Conservation (phyloP, 2,329 filamentous ascomycete genomes). For the Botrytis elliptica region DNA sequence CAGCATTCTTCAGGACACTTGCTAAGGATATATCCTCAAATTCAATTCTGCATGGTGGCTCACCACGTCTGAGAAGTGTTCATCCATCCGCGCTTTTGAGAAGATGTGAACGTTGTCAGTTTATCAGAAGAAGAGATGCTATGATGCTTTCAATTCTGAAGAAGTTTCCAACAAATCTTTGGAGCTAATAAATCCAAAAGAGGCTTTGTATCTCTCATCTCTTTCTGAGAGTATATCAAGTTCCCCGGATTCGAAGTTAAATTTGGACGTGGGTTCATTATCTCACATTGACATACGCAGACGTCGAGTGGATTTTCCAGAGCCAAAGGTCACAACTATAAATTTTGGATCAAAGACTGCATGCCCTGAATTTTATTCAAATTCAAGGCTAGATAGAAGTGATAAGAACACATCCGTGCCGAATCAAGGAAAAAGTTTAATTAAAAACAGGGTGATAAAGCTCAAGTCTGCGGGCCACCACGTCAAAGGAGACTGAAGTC, state of each 20-base stretch:
- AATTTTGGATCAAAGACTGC: neutral
- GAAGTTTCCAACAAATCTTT: neutral
- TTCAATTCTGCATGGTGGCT: rapidly evolving
- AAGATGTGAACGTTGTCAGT: neutral
- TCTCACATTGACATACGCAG: neutral
- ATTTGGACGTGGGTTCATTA: neutral
- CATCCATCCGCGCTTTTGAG: neutral
- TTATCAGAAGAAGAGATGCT: neutral
- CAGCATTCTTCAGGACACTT: neutral
- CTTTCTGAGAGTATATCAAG: neutral
- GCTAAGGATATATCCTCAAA: neutral
- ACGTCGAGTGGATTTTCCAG: too few relatives aligned
- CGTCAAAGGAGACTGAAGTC: neutral
- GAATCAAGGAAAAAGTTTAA: too few relatives aligned
- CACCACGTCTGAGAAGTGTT: neutral
- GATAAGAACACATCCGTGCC: neutral
- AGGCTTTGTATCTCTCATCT: neutral
- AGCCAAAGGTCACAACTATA: neutral
- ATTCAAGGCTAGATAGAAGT: neutral
- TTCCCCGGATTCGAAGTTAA: neutral
- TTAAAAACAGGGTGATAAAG: neutral
- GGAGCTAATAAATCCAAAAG: neutral
- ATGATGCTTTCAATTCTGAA: neutral
- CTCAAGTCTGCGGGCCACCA: neutral
- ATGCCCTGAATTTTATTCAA: neutral